phyloP scores from a whole-genome alignment of 2,329 filamentous ascomycete genomes.

The Clarireedia sp. region DNA sequence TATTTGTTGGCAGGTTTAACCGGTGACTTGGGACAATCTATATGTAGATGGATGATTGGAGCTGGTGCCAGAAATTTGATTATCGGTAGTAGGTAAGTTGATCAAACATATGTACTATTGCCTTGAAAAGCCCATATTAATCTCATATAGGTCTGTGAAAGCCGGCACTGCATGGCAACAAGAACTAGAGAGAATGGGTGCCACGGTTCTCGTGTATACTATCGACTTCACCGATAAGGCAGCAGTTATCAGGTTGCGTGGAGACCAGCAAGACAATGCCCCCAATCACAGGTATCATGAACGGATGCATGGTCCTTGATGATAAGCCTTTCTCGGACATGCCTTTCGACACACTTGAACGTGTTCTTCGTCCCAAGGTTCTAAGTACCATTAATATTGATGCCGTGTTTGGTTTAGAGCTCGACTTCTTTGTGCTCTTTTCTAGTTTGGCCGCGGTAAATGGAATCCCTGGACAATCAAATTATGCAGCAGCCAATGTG shows the following conservation, averaged over 20 bases:
- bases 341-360: slow-evolving; percentile 21
- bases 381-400: slow-evolving; percentile 29
- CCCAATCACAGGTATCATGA: slow-evolving; percentile 34
- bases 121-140: neutral
- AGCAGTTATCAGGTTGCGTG: neutral
- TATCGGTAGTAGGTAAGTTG: slow-evolving; percentile 4
- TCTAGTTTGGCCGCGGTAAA: slow-evolving; percentile 30
- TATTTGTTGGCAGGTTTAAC: slow-evolving; percentile 29
- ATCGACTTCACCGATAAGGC: slow-evolving; percentile 13
- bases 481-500: slow-evolving; percentile 36
- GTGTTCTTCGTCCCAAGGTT: slow-evolving; percentile 31
- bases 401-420: slow-evolving; percentile 24
- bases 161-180: slow-evolving; percentile 24
- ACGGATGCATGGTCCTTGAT: slow-evolving; percentile 36
- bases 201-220: slow-evolving; percentile 10
- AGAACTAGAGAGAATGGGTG: slow-evolving; percentile 10
- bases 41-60: slow-evolving; percentile 35
- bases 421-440: slow-evolving; percentile 38
- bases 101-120: neutral
- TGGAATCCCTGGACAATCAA: slow-evolving; percentile 30
- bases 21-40: slow-evolving; percentile 30
- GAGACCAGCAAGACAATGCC: slow-evolving; percentile 8
- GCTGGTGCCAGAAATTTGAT: slow-evolving; percentile 29
- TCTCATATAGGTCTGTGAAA: slow-evolving; percentile 28
- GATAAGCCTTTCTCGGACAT: slow-evolving; percentile 31